phyloP scores from a whole-genome alignment of 2,329 filamentous ascomycete species.

The Dothistroma pini region DNA sequence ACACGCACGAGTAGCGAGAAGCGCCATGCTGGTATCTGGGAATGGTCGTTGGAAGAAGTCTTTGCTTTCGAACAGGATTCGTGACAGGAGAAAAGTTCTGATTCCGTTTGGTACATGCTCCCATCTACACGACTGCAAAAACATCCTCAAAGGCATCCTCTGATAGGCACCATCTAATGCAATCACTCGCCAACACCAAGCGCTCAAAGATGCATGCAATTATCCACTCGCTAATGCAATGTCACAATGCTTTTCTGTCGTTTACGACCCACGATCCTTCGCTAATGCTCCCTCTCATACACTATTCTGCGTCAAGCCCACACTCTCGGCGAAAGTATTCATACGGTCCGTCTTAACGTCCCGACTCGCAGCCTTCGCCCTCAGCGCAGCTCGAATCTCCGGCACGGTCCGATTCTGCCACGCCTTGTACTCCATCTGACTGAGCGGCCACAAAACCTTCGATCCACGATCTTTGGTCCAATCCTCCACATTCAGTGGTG shows the following conservation, averaged over 20 bases:
- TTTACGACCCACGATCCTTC: not conserved
- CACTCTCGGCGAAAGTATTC: constrained; percentile 22
- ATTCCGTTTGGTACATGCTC: not conserved
- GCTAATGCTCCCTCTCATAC: not conserved
- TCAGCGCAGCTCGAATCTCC: constrained; percentile 44
- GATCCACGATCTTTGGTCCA: constrained; percentile 51
- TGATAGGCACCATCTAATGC: not conserved
- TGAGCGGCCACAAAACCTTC: constrained; percentile 57
- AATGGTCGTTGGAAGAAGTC: not conserved
- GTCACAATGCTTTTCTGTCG: not conserved
- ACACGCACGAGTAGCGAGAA: not conserved
- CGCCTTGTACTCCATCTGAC: constrained; percentile 37
- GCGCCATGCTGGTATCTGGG: not conserved
- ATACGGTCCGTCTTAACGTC: constrained; percentile 27
- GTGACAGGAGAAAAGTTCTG: not conserved
- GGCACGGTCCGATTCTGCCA: constrained; percentile 39
- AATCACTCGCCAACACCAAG: not conserved
- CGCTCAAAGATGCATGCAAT: not conserved
- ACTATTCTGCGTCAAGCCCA: constrained; percentile 13
- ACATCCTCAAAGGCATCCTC: not conserved
- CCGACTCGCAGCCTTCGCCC: constrained; percentile 37
- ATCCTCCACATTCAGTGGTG: constrained; percentile 47
- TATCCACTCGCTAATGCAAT: not conserved
- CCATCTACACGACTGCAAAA: not conserved
- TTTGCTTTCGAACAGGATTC: not conserved